These are phyloP conservation scores for Colletotrichum sp. DNA, from an alignment of 2,329 filamentous ascomycete genomes.

Conservation along the genomic window DNA sequence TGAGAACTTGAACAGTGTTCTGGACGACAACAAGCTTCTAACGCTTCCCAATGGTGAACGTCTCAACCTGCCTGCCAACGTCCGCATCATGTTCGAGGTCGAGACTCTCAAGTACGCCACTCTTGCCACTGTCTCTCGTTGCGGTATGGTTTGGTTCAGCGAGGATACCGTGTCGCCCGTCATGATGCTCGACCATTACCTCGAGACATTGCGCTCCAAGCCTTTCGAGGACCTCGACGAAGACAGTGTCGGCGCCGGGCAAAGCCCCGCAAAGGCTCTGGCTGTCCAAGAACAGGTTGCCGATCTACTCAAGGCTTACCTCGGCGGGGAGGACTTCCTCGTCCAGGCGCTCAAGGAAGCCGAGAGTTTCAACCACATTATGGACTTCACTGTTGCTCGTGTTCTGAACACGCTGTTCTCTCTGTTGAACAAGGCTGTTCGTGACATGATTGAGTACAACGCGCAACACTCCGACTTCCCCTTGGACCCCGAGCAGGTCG, in stretches of 20 bases:
- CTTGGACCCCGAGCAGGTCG: constrained; percentile 86
- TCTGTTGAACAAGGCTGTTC: constrained; percentile 89
- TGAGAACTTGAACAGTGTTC: constrained; percentile 98
- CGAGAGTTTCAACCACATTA: constrained; percentile 87
- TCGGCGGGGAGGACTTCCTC: constrained; percentile 83
- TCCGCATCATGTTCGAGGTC: constrained; percentile 99
- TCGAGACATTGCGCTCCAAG: constrained; percentile 80
- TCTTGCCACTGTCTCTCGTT: constrained; percentile 97
- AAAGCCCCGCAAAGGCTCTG: constrained; percentile 78
- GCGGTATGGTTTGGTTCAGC: constrained; percentile 99
- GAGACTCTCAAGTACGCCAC: constrained; percentile 98
- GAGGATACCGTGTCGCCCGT: constrained; percentile 92
- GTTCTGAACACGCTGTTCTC: constrained; percentile 95
- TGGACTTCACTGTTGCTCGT: constrained; percentile 94
- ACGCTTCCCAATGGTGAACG: constrained; percentile 98
- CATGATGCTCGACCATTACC: constrained; percentile 93
- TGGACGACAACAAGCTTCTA: constrained; percentile 98
- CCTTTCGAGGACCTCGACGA: constrained; percentile 97
- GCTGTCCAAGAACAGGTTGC: constrained; percentile 81
- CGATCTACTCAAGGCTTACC: constrained; percentile 75
- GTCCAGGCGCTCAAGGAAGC: constrained; percentile 78
- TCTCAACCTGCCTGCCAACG: constrained; percentile 90
- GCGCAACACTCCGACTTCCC: constrained; percentile 93
- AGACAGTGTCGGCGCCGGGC: constrained; percentile 78
- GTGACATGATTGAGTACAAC: constrained; percentile 95